Evolutionary conservation across 2,329 filamentous ascomycete genomes (phyloP).

Genomic region (Metarhizium anisopliae): DNA sequence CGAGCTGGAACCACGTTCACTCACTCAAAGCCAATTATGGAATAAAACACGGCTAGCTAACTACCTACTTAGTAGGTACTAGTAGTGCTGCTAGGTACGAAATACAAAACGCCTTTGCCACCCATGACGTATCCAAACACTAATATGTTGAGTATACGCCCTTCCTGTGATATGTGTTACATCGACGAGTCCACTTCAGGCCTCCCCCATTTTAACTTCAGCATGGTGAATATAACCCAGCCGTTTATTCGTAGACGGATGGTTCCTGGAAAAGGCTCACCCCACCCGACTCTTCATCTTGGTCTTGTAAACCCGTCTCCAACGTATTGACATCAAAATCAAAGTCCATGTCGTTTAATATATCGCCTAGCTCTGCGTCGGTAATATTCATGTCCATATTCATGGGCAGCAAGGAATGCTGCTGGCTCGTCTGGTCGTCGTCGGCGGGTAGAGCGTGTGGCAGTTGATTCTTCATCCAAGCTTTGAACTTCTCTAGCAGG

Average conservation of each 20-base stretch:
- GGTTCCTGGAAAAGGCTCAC: conserved; percentile 13
- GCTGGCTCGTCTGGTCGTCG: not conserved
- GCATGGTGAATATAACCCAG: not conserved
- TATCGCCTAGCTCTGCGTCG: conserved; percentile 11
- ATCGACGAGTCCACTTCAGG: too few relatives aligned
- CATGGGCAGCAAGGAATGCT: conserved; percentile 13
- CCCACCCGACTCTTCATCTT: conserved; percentile 20
- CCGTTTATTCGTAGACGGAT: not conserved
- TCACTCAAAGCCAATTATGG: too few relatives aligned
- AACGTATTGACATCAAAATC: conserved; percentile 1
- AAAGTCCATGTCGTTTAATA: conserved; percentile 3
- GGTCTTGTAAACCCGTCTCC: conserved; percentile 15
- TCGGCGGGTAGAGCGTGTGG: conserved; percentile 9
- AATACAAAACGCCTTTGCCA: too few relatives aligned
- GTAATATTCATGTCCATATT: conserved; percentile 27
- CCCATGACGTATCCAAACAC: too few relatives aligned
- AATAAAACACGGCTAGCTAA: too few relatives aligned
- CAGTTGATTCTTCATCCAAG: conserved; percentile 27
- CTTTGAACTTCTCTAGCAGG: conserved; percentile 46
- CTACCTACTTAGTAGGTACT: too few relatives aligned
- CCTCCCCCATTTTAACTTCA: too few relatives aligned
- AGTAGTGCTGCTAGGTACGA: too few relatives aligned
- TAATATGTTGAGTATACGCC: too few relatives aligned
- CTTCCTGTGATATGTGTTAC: too few relatives aligned
- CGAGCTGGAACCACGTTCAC: too few relatives aligned